These are phyloP conservation scores for Pichia phayaonensis DNA, from an alignment of 805 yeast genomes.

Conservation along the genomic window DNA sequence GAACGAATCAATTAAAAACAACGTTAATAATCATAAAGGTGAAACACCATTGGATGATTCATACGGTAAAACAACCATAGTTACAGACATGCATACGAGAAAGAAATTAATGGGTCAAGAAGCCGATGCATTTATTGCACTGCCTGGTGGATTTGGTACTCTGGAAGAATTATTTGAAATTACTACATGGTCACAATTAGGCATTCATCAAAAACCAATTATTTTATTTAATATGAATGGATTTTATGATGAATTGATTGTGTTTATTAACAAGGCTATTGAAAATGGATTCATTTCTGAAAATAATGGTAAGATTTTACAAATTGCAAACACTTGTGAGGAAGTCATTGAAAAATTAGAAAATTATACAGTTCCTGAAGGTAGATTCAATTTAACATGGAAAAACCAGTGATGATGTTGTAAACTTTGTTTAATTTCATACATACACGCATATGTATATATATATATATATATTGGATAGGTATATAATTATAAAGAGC, in stretches of 20 bases:
- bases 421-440: too few relatives aligned
- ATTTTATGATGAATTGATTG: slow-evolving; percentile 63
- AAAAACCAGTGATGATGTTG: slow-evolving; percentile 25
- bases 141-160: slow-evolving; percentile 92
- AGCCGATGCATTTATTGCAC: slow-evolving; percentile 70
- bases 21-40: slow-evolving; percentile 59
- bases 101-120: slow-evolving; percentile 81
- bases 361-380: slow-evolving; percentile 58
- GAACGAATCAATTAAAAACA: slow-evolving; percentile 41
- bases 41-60: slow-evolving; percentile 53
- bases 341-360: slow-evolving; percentile 60
- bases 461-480: background rate
- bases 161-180: slow-evolving; percentile 86
- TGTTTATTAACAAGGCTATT: slow-evolving; percentile 54
- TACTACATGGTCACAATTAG: slow-evolving; percentile 85
- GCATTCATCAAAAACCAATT: slow-evolving; percentile 77
- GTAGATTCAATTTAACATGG: slow-evolving; percentile 72
- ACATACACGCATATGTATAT: background rate
- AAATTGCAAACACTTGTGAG: slow-evolving; percentile 58
- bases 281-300: slow-evolving; percentile 59
- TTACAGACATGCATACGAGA: slow-evolving; percentile 84
- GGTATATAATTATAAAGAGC: background rate
- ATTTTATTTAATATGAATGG: slow-evolving; percentile 74
- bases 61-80: slow-evolving; percentile 76
- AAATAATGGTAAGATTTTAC: slow-evolving; percentile 59